Evolutionary conservation across 192 early-diverging fungal genomes (phyloP).

Genomic region (Mortierella hygrophila): DNA sequence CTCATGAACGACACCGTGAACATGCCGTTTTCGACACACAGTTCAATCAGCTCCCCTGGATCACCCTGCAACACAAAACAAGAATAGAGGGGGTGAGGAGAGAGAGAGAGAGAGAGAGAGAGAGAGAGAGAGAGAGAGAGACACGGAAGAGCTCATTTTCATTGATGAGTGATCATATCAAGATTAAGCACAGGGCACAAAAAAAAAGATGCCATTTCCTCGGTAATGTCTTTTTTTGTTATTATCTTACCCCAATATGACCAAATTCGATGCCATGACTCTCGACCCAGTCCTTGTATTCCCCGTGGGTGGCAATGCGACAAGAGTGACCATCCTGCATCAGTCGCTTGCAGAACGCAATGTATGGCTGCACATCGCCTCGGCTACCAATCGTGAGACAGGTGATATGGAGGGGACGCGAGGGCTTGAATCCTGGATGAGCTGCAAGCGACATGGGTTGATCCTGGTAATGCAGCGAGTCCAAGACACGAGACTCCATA

Average conservation of each 20-base stretch:
- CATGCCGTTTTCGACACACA: constrained; percentile 78
- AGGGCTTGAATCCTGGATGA: constrained; percentile 40
- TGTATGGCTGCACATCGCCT: constrained; percentile 77
- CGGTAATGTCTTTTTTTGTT: background rate
- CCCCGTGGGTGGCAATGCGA: constrained; percentile 75
- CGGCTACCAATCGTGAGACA: constrained; percentile 77
- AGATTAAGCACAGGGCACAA: background rate
- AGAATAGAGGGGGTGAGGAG: no score
- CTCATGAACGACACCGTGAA: constrained; percentile 70
- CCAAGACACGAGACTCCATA: constrained; percentile 19
- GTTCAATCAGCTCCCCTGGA: constrained; percentile 32
- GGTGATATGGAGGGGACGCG: constrained; percentile 67
- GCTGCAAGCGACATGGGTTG: constrained; percentile 20
- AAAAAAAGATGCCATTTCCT: background rate
- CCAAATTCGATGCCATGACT: constrained; percentile 74
- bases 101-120: background rate
- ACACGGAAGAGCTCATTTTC: no score
- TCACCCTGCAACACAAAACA: constrained; percentile 9
- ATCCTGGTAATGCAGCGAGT: constrained; percentile 20
- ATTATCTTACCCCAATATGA: constrained; percentile 68
- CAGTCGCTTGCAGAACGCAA: constrained; percentile 74
- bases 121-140: background rate
- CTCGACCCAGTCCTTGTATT: constrained; percentile 72
- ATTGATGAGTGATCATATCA: background rate
- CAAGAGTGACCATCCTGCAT: constrained; percentile 69